Evolutionary conservation across 257 asterid species (phyloP), one percentile per base, ranked within the genome.

Genomic region (Nicotiana knightiana): DNA sequence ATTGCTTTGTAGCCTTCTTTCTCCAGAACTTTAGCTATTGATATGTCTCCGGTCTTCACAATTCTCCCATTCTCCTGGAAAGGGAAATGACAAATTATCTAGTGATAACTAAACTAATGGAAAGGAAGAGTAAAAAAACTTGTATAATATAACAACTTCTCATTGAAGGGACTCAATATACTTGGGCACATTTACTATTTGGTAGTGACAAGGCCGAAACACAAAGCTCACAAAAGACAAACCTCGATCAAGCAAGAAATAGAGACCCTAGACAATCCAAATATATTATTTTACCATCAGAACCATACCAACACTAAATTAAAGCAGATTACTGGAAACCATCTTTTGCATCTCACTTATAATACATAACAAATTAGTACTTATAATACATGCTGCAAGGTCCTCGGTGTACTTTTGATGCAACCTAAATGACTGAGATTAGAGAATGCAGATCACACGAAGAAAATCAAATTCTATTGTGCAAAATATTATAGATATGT

Each of bases 41-140:
- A 86, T 64, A 91, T 91, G 88, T 94, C 99, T 81, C 98, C 98
- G 1, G 97, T 96, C 87, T 86, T 90, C 87, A 93, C 92, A 83
- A 96, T 94, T 91, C 89, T 89, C 81, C 98, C 99, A 37, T 94
- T 89, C 91, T 93, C 80, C 80, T 75, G 80, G 28, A 51, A 75
- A 75, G 26, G 64, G 43, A 51, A 51, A 28, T 75, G 37, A 26
- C 16, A 75, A 3, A 2, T 28, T 51, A 75, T 16, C 24, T 48
- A 48, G 46, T 51, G 28, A 75, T 61, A 51, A 13, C 43, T 75
- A 75, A 75, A 75, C 43, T 51, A 75, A 75, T 75, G 28, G 15
- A 75, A 75, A 51, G 28, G 9, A 48, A 48, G 62, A 75, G 80
- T 35, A 10, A 26, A 46, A 67, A 48, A 24, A 48, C 13, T 7